Evolutionary conservation across 495 filamentous ascomycete genomes (phyloP), one percentile per base, ranked within the genome.

Genomic region (Tuber borchii): DNA sequence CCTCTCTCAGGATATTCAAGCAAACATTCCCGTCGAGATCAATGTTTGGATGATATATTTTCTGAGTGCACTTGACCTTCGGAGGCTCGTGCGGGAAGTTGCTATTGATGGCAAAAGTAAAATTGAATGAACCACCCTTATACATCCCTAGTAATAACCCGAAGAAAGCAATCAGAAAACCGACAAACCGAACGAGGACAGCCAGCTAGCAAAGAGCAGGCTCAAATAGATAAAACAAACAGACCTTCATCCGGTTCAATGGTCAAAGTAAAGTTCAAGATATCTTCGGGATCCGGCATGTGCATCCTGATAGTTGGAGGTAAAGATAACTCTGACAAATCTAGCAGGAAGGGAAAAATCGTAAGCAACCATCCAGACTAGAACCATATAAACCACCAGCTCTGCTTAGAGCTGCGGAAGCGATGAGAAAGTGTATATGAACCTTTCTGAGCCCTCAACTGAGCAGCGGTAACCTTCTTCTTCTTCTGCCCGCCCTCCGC

Each of bases 31-130:
- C 95, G 82, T 99, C 95, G 71, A 97, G 87, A 83, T 99, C 95
- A 84, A 99, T 98, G 84, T 99, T 99, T 17, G 95, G 95, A 82
- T 99, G 95, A 85, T 99, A 99, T 80, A 98, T 97, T 87, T 97
- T 99, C 84, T 99, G 92, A 74, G 91, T 93, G 85, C 95, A 98
- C 83, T 94, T 97, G 80, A 99, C 96, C 85, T 98, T 98, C 1
- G 95, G 95, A 75, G 95, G 94, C 83, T 98, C 95, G 84, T 98
- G 96, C 14, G 95, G 95, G 86, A 97, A 99, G 86, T 92, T 93
- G 81, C 94, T 92, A 83, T 93, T 92, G 86, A 98, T 97, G 79
- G 89, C 88, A 85, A 99, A 98, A 61, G 86, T 91, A 86, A 99
- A 99, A 80, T 90, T 88, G 86, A 99, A 99, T 19, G 86, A 84